A percentile compares a stretch with the other conserved stretches of the same genome.
Conservation (phyloP, 2,329 filamentous ascomycete genomes). For the Cladophialophora bantiana region DNA sequence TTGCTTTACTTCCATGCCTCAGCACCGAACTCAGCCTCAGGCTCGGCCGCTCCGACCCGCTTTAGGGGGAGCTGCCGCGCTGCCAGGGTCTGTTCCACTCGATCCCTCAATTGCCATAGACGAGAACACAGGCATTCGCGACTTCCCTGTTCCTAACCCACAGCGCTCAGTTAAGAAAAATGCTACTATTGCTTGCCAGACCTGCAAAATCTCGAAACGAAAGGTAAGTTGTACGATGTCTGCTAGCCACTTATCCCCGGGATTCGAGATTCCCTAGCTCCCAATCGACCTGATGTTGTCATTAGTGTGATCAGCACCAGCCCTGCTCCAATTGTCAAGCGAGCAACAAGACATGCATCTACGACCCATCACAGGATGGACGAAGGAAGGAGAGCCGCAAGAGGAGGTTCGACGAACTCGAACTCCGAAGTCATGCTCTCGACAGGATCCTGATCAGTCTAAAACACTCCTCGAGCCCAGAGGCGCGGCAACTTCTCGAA, state of each 20-base stretch:
- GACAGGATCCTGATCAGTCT: slow-evolving; percentile 44
- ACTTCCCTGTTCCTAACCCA: not conserved
- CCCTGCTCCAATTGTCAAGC: slow-evolving; percentile 48
- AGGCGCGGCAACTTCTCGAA: slow-evolving; percentile 42
- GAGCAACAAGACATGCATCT: slow-evolving; percentile 44
- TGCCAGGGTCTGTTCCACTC: not conserved
- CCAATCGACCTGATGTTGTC: slow-evolving; percentile 2
- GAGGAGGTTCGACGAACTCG: slow-evolving; percentile 47
- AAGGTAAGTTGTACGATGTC: slow-evolving; percentile 20
- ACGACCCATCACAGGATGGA: slow-evolving; percentile 48
- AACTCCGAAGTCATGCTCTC: slow-evolving; percentile 46
- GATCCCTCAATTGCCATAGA: not conserved
- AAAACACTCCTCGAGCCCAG: slow-evolving; percentile 40
- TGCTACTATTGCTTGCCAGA: slow-evolving; percentile 27
- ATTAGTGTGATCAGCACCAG: slow-evolving; percentile 45
- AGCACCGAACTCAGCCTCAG: not conserved
- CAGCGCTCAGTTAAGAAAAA: slow-evolving; percentile 17
- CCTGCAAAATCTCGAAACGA: slow-evolving; percentile 28
- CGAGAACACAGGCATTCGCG: not conserved
- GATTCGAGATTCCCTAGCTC: not conserved
- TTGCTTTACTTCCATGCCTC: slow-evolving; percentile 1
- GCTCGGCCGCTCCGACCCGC: not conserved
- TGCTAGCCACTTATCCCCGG: not conserved
- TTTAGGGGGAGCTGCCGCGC: not conserved
- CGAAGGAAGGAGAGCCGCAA: slow-evolving; percentile 49